Base-by-base conservation (phyloP, 148 eudicot species). In the Simmondsia chinensis region DNA sequence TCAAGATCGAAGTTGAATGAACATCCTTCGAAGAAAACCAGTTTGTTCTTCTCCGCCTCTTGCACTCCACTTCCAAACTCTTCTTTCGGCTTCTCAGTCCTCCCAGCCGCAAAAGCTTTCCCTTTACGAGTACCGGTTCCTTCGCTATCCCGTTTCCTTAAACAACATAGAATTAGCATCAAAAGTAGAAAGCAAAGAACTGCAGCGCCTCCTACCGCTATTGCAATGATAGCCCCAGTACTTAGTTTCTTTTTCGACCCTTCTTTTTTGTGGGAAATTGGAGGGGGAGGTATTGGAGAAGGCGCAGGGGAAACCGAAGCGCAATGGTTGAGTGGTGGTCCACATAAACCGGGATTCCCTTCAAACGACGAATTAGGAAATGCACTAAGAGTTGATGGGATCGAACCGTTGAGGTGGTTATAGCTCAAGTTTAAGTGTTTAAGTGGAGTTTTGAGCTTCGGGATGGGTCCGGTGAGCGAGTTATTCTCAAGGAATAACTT, bases 1-100 rank as follows among this genome's bases (percentile, higher is more conserved):
- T 91, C 97, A 6, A 91, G 88, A 64, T 91, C 87, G 60, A 91
- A 91, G 35, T 67, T 82, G 29, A 56, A 76, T 7, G 85, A 63
- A 50, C 67, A 67, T 2, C 75, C 82, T 63, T 79, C 76, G 34
- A 85, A 79, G 81, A 91, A 91, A 47, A 76, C 82, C 49, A 91
- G 37, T 48, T 76, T 81, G 68, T 89, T 84, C 65, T 72, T 85
- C 29, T 72, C 79, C n/a, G 81, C 56, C 46, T 66, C 87, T 54
- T 84, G 97, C 39, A 68, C 71, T 26, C 87, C 95, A 53, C 84
- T 89, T 23, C 87, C 64, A 21, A 75, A 84, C 18, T 81, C 87
- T 57, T 80, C 93, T 22, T 52, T 69, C 7, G 85, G 74, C 45
- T 69, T 82, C 39, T 74, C 82, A 3, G 60, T 47, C 58, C 74